A percentile compares a stretch with the other conserved stretches of the same genome.
phyloP scores from a whole-genome alignment of 441 rosid genomes.

The Macaranga tanarius region DNA sequence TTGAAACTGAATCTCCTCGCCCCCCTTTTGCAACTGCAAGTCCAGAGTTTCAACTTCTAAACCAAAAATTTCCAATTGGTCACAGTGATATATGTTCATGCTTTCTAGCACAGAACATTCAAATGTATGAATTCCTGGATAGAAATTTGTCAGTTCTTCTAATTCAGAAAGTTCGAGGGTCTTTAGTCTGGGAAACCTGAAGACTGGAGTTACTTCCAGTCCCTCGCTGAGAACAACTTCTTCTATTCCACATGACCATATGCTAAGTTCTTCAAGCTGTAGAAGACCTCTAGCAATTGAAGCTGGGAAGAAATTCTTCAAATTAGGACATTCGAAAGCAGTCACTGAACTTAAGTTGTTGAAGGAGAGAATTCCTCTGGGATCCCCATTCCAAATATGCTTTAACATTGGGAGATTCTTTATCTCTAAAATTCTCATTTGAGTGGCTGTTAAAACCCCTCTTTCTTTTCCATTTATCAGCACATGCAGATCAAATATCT shows the following conservation, averaged over 20 bases:
- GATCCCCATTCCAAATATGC: too few relatives aligned
- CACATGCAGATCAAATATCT: conserved; percentile 24
- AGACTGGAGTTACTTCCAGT: background rate
- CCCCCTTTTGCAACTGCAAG: too few relatives aligned
- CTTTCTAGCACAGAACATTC: too few relatives aligned
- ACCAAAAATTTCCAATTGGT: too few relatives aligned
- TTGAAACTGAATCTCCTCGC: too few relatives aligned
- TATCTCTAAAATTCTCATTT: background rate
- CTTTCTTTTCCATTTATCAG: background rate
- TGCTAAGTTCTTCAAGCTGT: too few relatives aligned
- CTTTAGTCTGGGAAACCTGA: background rate
- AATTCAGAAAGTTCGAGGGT: fast-evolving
- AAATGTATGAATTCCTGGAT: background rate
- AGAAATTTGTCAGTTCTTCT: background rate
- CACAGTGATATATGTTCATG: too few relatives aligned
- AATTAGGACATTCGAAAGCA: too few relatives aligned
- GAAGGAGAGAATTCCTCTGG: conserved; percentile 22
- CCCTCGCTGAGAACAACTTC: too few relatives aligned
- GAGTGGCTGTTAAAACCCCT: background rate
- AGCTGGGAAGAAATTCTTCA: too few relatives aligned
- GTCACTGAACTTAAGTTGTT: conserved; percentile 6
- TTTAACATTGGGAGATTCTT: conserved; percentile 21
- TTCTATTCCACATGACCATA: background rate
- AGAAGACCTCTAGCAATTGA: too few relatives aligned
- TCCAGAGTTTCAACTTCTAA: too few relatives aligned